Base-by-base conservation (phyloP, 306 rosid genomes). In the Alnus rubra region DNA sequence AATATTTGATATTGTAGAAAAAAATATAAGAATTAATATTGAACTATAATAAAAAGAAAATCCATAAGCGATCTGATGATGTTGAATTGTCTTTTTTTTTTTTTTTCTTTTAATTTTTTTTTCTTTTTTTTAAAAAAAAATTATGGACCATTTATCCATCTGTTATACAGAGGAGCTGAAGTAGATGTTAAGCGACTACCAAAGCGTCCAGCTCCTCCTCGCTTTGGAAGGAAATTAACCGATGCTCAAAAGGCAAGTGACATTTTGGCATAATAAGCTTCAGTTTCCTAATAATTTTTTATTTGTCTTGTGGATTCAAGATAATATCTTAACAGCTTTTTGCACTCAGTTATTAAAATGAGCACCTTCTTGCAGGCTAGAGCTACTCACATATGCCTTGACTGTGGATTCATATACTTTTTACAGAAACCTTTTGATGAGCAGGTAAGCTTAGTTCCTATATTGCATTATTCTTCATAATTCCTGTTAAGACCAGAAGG, bases 321-420 rank as follows among this genome's bases (percentile, higher is more conserved):
- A 72, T 56, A 59, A 64, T 64, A 52, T 62, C 60, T 2, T 45
- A 19, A 0, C 47, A 74, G 65, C 47, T 18, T 11, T 49, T 64
- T 67, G 45, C 51, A 47, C 73, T 50, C n/a, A 82, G 67, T 64
- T 23, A 45, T 73, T 83, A 76, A 23, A 82, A 45, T 77, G 75
- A 23, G 45, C 54, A 39, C 23, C 23, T 14, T 44, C 59, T 79
- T 87, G 81, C 94, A 95, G 99, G 97, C 97, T 68, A 93, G 95
- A 89, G 99, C 99, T 63, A 95, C 99, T 39, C 98, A 95, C 82
- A 91, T 95, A 76, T 95, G 97, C 86, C 84, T 95, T 47, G 99
- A 95, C 82, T 95, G 98, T 75, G 99, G 99, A 90, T 95, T 15
- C 82, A 84, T 95, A 62, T 95, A 93, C 94, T 78, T 86, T 68